Conservation (phyloP, 139 green algal species). For the Chlamydomonas sphaeroides region DNA sequence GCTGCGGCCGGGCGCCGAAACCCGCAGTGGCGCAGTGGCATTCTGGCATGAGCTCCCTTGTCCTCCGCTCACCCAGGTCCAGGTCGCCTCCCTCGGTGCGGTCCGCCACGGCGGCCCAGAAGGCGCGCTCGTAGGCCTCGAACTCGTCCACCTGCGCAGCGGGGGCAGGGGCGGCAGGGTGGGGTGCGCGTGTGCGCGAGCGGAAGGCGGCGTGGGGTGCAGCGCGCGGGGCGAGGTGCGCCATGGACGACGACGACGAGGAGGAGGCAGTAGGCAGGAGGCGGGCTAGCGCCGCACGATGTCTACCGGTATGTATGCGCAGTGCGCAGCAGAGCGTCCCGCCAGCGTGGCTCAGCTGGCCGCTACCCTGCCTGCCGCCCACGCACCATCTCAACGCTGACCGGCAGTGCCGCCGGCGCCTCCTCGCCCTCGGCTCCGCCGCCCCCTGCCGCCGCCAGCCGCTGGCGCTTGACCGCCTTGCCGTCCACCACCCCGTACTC, state of each 20-base stretch:
- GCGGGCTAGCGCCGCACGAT: too few relatives aligned
- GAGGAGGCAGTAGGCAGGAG: too few relatives aligned
- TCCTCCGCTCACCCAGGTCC: conserved; percentile 27
- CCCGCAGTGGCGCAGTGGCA: too few relatives aligned
- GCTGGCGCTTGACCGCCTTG: conserved; percentile 31
- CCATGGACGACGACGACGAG: too few relatives aligned
- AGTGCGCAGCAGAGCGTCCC: too few relatives aligned
- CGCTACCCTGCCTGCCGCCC: too few relatives aligned
- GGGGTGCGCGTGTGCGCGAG: background rate
- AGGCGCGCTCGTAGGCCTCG: conserved; percentile 19
- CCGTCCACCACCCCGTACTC: conserved; percentile 34
- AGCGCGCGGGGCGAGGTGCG: background rate
- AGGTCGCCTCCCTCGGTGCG: background rate
- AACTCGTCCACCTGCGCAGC: conserved; percentile 25
- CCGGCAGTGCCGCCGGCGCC: background rate
- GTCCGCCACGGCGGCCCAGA: conserved; percentile 15
- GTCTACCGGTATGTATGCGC: too few relatives aligned
- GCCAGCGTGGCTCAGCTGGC: too few relatives aligned
- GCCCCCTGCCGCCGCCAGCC: background rate
- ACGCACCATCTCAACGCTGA: conserved; percentile 31
- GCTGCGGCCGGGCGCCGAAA: too few relatives aligned
- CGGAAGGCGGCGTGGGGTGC: background rate
- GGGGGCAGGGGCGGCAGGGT: background rate
- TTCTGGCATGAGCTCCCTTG: too few relatives aligned
- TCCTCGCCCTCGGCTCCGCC: background rate